Percentiles rank a stretch among this genome's conserved stretches.
These are phyloP conservation scores for Kodamaea suecica DNA, from an alignment of 1,139 yeast species.

Conservation along the genomic window DNA sequence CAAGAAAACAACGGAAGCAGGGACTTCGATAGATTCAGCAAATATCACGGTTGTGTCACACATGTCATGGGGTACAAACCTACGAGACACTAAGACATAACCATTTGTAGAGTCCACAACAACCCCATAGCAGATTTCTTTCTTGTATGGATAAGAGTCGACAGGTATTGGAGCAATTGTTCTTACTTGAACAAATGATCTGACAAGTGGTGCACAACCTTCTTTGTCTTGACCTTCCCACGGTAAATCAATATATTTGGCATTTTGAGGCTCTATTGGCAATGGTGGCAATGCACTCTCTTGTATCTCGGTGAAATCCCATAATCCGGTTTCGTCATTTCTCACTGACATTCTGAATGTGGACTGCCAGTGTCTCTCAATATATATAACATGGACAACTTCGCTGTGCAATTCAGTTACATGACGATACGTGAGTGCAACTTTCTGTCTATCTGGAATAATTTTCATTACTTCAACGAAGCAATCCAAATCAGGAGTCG, in stretches of 20 bases:
- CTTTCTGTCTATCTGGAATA: constrained; percentile 74
- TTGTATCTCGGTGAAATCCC: constrained; percentile 78
- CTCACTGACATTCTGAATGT: constrained; percentile 70
- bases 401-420: constrained; percentile 78
- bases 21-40: constrained; percentile 81
- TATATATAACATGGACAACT: constrained; percentile 56
- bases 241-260: constrained; percentile 70
- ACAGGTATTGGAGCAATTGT: constrained; percentile 64
- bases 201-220: constrained; percentile 51
- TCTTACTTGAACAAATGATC: constrained; percentile 64
- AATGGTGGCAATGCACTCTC: constrained; percentile 57
- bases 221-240: constrained; percentile 44
- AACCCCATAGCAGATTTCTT: constrained; percentile 69
- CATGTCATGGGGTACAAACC: constrained; percentile 80
- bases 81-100: constrained; percentile 73
- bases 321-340: constrained; percentile 78
- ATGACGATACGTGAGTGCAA: constrained; percentile 72
- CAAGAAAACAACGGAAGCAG: constrained; percentile 76
- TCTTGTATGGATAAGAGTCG: constrained; percentile 68
- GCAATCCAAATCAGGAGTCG: constrained; percentile 68
- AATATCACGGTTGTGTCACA: constrained; percentile 75
- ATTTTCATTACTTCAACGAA: constrained; percentile 74
- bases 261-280: constrained; percentile 49
- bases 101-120: constrained; percentile 80
- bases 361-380: constrained; percentile 85